A percentile compares a stretch with the other conserved stretches of the same genome.
These are phyloP conservation scores for Polyporus tsugae DNA, from an alignment of 1,284 basidiomycete species.

Conservation along the genomic window DNA sequence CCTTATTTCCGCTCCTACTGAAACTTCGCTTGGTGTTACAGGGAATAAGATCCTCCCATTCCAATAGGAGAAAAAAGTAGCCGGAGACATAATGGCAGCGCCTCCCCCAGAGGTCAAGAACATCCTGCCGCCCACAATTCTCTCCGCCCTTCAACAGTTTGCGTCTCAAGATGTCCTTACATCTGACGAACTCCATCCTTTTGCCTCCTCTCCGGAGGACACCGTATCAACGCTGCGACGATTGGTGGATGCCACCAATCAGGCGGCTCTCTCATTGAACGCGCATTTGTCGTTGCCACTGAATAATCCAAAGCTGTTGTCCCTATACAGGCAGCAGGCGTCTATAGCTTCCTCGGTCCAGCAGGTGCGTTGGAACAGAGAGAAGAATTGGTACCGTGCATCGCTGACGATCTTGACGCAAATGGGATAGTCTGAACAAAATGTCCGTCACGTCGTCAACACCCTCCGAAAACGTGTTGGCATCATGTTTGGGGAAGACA, in stretches of 20 bases:
- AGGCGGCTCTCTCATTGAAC: constrained; percentile 61
- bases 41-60: not conserved
- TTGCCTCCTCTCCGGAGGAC: constrained; percentile 32
- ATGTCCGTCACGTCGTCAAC: constrained; percentile 53
- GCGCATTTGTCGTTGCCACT: constrained; percentile 57
- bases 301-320: constrained; percentile 70
- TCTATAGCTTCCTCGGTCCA: constrained; percentile 57
- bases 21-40: not conserved
- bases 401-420: not conserved
- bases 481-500: constrained; percentile 65
- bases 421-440: constrained; percentile 56
- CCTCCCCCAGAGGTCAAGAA: constrained; percentile 5
- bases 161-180: constrained; percentile 28
- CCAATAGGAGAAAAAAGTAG: not conserved
- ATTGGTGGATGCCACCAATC: constrained; percentile 58
- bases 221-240: constrained; percentile 48
- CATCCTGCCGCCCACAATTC: constrained; percentile 22
- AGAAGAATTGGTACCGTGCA: not conserved
- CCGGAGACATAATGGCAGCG: constrained; percentile 4
- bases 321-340: constrained; percentile 70
- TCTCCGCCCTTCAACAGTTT: constrained; percentile 31
- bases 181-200: constrained; percentile 32
- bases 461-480: constrained; percentile 53
- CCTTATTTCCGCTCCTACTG: not conserved
- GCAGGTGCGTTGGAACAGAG: constrained; percentile 48